Conservation (phyloP, 495 filamentous ascomycete species). For the Aspergillus hancockii region DNA sequence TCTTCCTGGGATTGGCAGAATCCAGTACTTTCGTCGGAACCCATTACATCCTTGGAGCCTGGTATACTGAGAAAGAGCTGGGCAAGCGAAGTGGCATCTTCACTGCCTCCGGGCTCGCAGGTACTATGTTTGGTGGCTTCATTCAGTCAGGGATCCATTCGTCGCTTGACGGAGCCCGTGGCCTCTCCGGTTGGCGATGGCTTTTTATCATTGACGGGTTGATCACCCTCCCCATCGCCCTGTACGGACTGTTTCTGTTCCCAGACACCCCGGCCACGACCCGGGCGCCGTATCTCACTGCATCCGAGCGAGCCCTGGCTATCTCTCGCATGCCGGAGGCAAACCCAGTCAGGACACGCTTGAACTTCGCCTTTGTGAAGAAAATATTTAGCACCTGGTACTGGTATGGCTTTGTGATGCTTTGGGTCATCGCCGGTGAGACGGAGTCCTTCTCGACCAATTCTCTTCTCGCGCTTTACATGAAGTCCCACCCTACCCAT, state of each 20-base stretch:
- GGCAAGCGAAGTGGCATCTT: slow-evolving; percentile 52
- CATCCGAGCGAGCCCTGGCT: slow-evolving; percentile 46
- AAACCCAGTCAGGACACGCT: slow-evolving; percentile 28
- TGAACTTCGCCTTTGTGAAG: slow-evolving; percentile 40
- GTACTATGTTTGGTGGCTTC: slow-evolving; percentile 61
- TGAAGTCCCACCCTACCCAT: slow-evolving; percentile 36
- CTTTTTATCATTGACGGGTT: slow-evolving; percentile 62
- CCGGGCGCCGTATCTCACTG: slow-evolving; percentile 49
- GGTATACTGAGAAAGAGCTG: slow-evolving; percentile 53
- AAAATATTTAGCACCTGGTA: slow-evolving; percentile 43
- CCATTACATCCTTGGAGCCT: slow-evolving; percentile 39
- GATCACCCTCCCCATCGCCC: slow-evolving; percentile 63
- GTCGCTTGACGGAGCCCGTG: slow-evolving; percentile 30
- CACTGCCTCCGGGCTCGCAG: slow-evolving; percentile 61
- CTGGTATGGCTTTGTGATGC: slow-evolving; percentile 51
- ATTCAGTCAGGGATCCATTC: slow-evolving; percentile 53
- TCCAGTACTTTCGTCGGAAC: slow-evolving; percentile 50
- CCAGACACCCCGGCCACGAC: slow-evolving; percentile 56
- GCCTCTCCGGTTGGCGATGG: slow-evolving; percentile 80
- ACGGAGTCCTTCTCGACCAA: slow-evolving; percentile 54
- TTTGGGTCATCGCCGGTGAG: slow-evolving; percentile 51
- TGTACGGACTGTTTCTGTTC: slow-evolving; percentile 70
- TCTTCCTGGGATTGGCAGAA: slow-evolving; percentile 67
- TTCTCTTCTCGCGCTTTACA: slow-evolving; percentile 36
- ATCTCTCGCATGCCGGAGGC: slow-evolving; percentile 37